These are phyloP conservation scores for Chalaropsis thielavioides DNA, from an alignment of 2,329 filamentous ascomycete species.

Conservation along the genomic window DNA sequence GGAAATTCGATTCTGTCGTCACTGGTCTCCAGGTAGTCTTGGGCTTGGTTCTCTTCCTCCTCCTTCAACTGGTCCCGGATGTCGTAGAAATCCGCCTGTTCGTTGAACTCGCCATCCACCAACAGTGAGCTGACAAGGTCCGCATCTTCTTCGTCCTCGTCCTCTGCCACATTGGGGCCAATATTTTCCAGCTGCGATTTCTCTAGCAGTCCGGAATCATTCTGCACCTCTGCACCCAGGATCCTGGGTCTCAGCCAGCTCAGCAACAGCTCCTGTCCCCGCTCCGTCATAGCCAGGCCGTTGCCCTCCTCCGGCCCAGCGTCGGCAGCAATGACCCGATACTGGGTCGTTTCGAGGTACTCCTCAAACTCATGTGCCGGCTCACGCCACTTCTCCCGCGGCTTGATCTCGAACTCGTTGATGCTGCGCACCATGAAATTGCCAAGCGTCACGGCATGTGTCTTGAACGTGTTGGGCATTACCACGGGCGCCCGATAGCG, in stretches of 20 bases:
- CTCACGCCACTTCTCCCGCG: slow-evolving; percentile 21
- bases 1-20: background rate
- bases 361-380: slow-evolving; percentile 6
- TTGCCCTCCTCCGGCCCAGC: background rate
- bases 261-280: background rate
- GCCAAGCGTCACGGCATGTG: slow-evolving; percentile 9
- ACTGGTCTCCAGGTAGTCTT: background rate
- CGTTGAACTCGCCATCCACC: background rate
- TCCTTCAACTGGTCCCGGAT: background rate
- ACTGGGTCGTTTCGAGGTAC: background rate
- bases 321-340: background rate
- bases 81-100: background rate
- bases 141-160: background rate
- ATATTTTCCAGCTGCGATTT: background rate
- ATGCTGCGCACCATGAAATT: slow-evolving; percentile 22
- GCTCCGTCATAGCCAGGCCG: background rate
- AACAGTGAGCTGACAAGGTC: background rate
- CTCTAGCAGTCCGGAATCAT: slow-evolving; percentile 18
- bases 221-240: background rate
- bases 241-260: slow-evolving; percentile 3
- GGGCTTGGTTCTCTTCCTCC: background rate
- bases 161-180: background rate
- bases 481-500: background rate
- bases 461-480: slow-evolving; percentile 11
- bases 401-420: slow-evolving; percentile 24